Evolutionary conservation across 495 filamentous ascomycete species (phyloP).

Genomic region (Talaromyces wortmannii): DNA sequence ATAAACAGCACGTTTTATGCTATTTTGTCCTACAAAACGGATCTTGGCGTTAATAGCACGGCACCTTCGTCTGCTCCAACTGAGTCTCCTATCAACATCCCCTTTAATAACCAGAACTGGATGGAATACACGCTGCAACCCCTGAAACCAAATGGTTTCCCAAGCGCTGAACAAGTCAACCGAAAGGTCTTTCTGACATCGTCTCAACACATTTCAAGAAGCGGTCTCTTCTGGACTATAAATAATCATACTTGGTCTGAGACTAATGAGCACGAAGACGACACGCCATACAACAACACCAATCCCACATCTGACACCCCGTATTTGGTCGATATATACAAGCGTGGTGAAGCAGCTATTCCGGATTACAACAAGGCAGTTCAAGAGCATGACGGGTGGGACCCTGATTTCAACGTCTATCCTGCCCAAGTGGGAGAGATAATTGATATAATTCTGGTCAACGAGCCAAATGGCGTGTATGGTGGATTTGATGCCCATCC

Average conservation of each 20-base stretch:
- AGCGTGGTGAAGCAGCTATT: constrained; percentile 32
- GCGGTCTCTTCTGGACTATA: constrained; percentile 30
- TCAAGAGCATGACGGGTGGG: constrained; percentile 34
- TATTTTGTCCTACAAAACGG: constrained; percentile 39
- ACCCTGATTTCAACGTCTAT: constrained; percentile 41
- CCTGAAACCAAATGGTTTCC: constrained; percentile 29
- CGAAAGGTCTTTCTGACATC: constrained; percentile 40
- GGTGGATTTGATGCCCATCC: constrained; percentile 52
- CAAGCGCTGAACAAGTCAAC: constrained; percentile 44
- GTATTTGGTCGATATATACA: constrained; percentile 51
- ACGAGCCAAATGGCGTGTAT: constrained; percentile 29
- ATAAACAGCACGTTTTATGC: constrained; percentile 38
- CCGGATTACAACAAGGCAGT: constrained; percentile 21
- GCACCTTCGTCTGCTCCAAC: constrained; percentile 13
- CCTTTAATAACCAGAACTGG: constrained; percentile 31
- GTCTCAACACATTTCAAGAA: constrained; percentile 32
- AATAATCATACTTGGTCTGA: constrained; percentile 47
- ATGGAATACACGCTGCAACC: constrained; percentile 49
- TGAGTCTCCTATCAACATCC: constrained; percentile 25
- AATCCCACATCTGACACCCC: constrained; percentile 19
- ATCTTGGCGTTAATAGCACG: constrained; percentile 10
- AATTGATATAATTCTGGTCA: constrained; percentile 53
- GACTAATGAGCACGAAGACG: constrained; percentile 9
- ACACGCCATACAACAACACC: constrained; percentile 1
- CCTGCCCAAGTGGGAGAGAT: constrained; percentile 52